Evolutionary conservation across 371 early-diverging fungal genomes (phyloP), one percentile per base, ranked within the genome.

Genomic region (Gilbertella persicaria): DNA sequence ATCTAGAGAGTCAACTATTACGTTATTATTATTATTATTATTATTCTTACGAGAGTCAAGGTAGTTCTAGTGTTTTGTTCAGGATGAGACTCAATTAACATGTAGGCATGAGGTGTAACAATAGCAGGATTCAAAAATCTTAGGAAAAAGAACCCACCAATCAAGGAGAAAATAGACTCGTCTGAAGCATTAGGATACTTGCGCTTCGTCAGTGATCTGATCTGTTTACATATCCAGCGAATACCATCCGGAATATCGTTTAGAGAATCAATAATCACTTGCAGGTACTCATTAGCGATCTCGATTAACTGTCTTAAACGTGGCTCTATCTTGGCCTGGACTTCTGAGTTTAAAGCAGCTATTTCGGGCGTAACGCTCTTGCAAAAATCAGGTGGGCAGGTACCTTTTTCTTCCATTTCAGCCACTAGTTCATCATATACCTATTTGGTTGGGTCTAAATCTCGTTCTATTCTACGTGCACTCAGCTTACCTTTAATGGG

Each of bases 151-250:
- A 96, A 95, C 0, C 94, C 95, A 26, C 96, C 96, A 64, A 96
- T 93, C 21, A 95, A 73, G 23, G 95, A 93, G 64, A 91, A 88
- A 14, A 93, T 88, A 17, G 87, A 83, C 41, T 77, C 69, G 45
- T 93, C 93, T 4, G 91, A 76, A 8, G 91, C 89, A 25, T 93
- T 83, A 1, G 95, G 94, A 72, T 87, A 94, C 67, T 87, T 88
- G 50, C 89, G 57, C 83, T 90, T 90, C 8, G 94, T 91, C 53
- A 95, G 66, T 3, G 86, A 87, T 17, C 89, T 77, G 67, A 96
- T 95, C 72, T 95, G 94, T 62, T 96, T 96, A 69, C 96, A 96
- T 40, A 96, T 91, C 95, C 95, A 96, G 16, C 94, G 82, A 66
- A 96, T 94, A 23, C 95, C 96, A 59, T 92, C 93, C 2, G 96